Evolutionary conservation across 306 rosid species (phyloP), one percentile per base, ranked within the genome.

Genomic region (Pyrus pyrifolia): DNA sequence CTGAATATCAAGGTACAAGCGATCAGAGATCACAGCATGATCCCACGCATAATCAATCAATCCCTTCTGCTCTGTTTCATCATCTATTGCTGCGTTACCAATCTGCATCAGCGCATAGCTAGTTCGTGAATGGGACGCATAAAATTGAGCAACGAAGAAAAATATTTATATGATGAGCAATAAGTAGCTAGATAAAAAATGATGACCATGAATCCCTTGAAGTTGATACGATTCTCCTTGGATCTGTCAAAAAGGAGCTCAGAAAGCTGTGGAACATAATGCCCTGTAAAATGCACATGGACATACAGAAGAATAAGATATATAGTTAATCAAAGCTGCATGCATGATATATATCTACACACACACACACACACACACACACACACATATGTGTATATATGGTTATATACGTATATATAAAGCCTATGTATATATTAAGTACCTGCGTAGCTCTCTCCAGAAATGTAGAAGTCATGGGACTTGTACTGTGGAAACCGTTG

Each of bases 391-490:
- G 2, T 49, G 17, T 15, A 4, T 49, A 4, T 15, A 49, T 15
- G 19, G 45, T 40, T 40, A 40, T 40, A 40, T 40, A 40, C 45
- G 12, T 40, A 40, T 40, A 40, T 40, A 40, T 8, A 40, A 40
- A 40, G 12, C 45, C 45, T 8, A 40, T 42, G 45, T 10, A 42
- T 42, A 42, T 42, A 42, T 42, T 51, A 15, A 6, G 51, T 82
- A 91, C 97, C 97, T 81, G 89, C 98, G 66, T 93, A 93, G 89
- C 98, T 93, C 84, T 93, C 98, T 68, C 98, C 97, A 15, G 97
- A 70, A 70, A 93, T 91, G 84, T 89, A 93, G 77, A 93, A 93
- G 11, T 91, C 88, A 46, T 85, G 96, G 60, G 90, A 89, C 80
- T 88, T 88, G 82, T 81, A 93, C 57, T 89, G 93, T 45, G 97